These are phyloP conservation scores for Sanguinoderma infundibulare DNA, from an alignment of 1,284 basidiomycete species.

Conservation along the genomic window DNA sequence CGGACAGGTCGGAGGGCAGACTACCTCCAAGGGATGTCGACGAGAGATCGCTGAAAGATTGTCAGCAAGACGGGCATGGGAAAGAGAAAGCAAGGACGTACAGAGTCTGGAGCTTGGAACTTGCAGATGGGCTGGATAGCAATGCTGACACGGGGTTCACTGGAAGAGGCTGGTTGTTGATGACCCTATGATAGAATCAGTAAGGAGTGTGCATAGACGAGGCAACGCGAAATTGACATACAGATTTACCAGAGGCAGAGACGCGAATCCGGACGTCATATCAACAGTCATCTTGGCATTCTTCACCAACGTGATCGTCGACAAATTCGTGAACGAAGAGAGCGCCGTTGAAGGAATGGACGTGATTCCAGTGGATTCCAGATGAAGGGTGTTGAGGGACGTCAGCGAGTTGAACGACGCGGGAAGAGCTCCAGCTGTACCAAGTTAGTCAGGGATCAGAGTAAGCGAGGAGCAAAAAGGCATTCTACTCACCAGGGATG, in stretches of 20 bases:
- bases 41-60: slow-evolving; percentile 33
- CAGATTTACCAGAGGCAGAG: slow-evolving; percentile 45
- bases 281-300: slow-evolving; percentile 50
- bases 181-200: slow-evolving; percentile 30
- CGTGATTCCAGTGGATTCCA: slow-evolving; percentile 50
- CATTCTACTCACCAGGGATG: slow-evolving; percentile 41
- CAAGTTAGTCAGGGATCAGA: not conserved
- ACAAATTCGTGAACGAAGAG: slow-evolving; percentile 40
- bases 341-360: slow-evolving; percentile 43
- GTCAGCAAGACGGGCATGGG: not conserved
- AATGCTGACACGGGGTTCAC: slow-evolving; percentile 38
- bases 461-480: not conserved
- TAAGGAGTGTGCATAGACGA: not conserved
- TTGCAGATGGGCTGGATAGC: slow-evolving; percentile 31
- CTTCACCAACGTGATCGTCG: slow-evolving; percentile 46
- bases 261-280: slow-evolving; percentile 44
- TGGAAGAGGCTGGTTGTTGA: slow-evolving; percentile 38
- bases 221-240: slow-evolving; percentile 34
- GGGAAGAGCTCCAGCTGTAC: slow-evolving; percentile 47
- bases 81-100: slow-evolving; percentile 21
- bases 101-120: slow-evolving; percentile 40
- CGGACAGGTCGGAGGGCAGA: slow-evolving; percentile 35
- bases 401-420: slow-evolving; percentile 43
- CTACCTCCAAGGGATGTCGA: slow-evolving; percentile 33
- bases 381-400: slow-evolving; percentile 43